phyloP scores from a whole-genome alignment of 208 protist genomes.

The Naegleria lovaniensis region DNA sequence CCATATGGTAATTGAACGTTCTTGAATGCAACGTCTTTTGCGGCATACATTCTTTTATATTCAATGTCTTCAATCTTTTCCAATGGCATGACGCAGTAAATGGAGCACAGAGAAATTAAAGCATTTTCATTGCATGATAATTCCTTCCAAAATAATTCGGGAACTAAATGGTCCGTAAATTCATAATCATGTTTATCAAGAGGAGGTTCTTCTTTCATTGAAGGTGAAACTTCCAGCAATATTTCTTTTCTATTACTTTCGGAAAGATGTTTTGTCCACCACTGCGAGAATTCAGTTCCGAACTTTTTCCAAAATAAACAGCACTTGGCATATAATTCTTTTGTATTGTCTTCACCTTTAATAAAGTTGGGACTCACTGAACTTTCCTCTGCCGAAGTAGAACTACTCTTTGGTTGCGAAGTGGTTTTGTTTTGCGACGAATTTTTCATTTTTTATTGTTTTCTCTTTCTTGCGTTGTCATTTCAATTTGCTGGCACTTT shows the following conservation, averaged over 20 bases:
- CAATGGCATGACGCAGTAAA: not conserved
- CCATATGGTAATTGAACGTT: not conserved
- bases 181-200: not conserved
- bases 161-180: not conserved
- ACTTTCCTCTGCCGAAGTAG: not conserved
- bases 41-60: not conserved
- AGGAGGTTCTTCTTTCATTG: not conserved
- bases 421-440: not conserved
- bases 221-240: not conserved
- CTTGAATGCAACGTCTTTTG: not conserved
- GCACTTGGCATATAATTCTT: not conserved
- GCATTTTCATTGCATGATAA: not conserved
- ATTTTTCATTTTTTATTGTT: not conserved
- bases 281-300: not conserved
- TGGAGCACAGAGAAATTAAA: not conserved
- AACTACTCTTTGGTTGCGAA: not conserved
- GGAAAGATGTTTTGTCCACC: not conserved
- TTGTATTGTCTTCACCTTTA: not conserved
- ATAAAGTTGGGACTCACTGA: not conserved
- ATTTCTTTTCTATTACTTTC: not conserved
- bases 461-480: too few species aligned
- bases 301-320: slow-evolving; percentile 3
- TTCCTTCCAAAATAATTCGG: not conserved
- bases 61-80: not conserved
- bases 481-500: too few species aligned